Conservation (phyloP, 768 basidiomycete species). For the Chalciporus chontae region DNA sequence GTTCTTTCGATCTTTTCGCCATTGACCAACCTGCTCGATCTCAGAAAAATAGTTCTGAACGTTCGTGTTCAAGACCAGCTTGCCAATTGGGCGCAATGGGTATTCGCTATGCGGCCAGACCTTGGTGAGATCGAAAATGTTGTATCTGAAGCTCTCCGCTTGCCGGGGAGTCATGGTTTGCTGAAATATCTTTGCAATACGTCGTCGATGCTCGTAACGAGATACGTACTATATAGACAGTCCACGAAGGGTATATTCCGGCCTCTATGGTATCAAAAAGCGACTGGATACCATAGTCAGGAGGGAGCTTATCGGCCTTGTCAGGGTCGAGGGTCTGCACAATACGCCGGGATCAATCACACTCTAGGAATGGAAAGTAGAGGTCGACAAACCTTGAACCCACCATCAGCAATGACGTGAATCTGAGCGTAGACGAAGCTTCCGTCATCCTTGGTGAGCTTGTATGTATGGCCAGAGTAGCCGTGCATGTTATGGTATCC, state of each 20-base stretch:
- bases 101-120: too few species aligned
- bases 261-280: conserved; percentile 82
- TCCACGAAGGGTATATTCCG: conserved; percentile 82
- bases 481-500: conserved; percentile 88
- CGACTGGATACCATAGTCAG: conserved; percentile 81
- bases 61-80: too few species aligned
- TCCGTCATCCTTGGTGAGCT: conserved; percentile 82
- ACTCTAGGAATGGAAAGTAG: background rate
- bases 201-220: background rate
- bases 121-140: too few species aligned
- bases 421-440: conserved; percentile 85
- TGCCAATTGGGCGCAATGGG: too few species aligned
- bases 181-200: conserved; percentile 30
- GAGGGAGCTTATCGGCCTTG: conserved; percentile 60
- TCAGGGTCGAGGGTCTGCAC: conserved; percentile 67
- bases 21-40: too few species aligned
- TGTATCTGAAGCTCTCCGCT: too few species aligned
- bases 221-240: conserved; percentile 70
- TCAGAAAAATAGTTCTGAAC: too few species aligned
- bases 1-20: too few species aligned
- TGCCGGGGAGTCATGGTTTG: conserved; percentile 96
- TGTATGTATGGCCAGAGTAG: conserved; percentile 90
- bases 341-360: conserved; percentile 1
- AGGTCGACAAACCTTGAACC: conserved; percentile 60
- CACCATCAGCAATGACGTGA: conserved; percentile 74